Evolutionary conservation across 1,139 yeast genomes (phyloP), one percentile per base, ranked within the genome.

Genomic region (Protomyces arabidopsidicola): DNA sequence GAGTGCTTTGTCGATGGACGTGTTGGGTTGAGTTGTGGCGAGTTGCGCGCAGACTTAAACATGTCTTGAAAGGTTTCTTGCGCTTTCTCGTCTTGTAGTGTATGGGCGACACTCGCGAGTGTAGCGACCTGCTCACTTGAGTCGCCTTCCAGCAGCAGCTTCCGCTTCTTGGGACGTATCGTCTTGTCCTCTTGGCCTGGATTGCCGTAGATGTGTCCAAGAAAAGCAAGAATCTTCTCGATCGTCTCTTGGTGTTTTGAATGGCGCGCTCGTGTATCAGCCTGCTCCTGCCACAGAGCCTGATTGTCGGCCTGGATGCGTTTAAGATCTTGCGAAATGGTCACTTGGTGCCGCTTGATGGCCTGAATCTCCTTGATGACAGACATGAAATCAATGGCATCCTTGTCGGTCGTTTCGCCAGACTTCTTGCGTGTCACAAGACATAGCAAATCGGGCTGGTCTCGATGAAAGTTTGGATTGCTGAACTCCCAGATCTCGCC

Each of bases 231-330:
- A 55, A 93, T 93, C 70, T 89, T 87, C 70, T 90, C 96, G 67
- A 93, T 79, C 27, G 97, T 90, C 68, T 88, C 91, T 42, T 91
- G 85, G 73, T 93, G 98, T 52, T 86, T 81, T 69, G 86, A 84
- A 73, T 90, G 89, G 67, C 95, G 83, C 73, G 93, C 97, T 64
- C 97, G 79, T 3, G 95, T 87, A 64, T 86, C 77, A 71, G 81
- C 85, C 71, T 90, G 87, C 73, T 93, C 98, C 66, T 86, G 85
- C 98, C 98, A 93, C 61, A 93, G 77, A 70, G 90, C 77, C 72
- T 90, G 91, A 74, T 93, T 93, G 72, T 95, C 98, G 69, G 86
- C 86, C 68, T 91, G 81, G 48, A 93, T 84, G 66, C 97, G 80
- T 69, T 86, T 78, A 66, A 93, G 78, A 72, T 93, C 98, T 68